Base-by-base conservation (phyloP, 73 alveolate species). In the Loxodes magnus region DNA sequence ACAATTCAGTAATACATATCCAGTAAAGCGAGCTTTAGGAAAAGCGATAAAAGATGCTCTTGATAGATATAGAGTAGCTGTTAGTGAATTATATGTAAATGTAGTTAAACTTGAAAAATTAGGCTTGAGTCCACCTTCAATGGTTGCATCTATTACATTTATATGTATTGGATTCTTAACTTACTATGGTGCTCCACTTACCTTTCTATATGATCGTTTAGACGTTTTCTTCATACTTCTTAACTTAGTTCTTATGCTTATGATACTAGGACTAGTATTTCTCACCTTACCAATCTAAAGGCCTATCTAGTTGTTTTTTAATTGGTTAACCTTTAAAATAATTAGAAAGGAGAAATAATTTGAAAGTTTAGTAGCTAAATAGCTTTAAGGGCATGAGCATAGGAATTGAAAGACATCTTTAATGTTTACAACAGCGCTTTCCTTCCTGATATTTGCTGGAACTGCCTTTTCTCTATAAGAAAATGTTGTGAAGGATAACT, bases 371-470 rank as follows among this genome's bases (percentile, higher is more conserved):
- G 79, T 91, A 4, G 22, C 55, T 36, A 91, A 87, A 59, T 87
- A 91, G 61, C 41, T 91, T 63, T 83, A 79, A 10, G 93, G 96
- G 10, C 98, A 91, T 64, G 73, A 69, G 31, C 65, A 79, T 49
- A 77, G 98, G 58, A 89, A 91, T 65, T 58, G 77, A 29, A 89
- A 91, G 74, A 84, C 94, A 7, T 77, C 97, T 21, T 51, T 91
- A 41, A 79, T 91, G 95, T 87, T 87, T 37, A 71, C 91, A 39
- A 75, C 87, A 7, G 91, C 97, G 19, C 71, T 91, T 16, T 65
- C 92, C 7, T 91, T 87, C 68, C 56, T 91, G 29, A 73, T 91
- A 15, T 91, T 91, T 59, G 71, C 97, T 27, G 98, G 97, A 6
- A 73, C 93, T 51, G 74, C 92, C 5, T 66, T 91, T 27, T 64